Evolutionary conservation across 2,329 filamentous ascomycete species (phyloP).

Genomic region (Aspergillus sergii): DNA sequence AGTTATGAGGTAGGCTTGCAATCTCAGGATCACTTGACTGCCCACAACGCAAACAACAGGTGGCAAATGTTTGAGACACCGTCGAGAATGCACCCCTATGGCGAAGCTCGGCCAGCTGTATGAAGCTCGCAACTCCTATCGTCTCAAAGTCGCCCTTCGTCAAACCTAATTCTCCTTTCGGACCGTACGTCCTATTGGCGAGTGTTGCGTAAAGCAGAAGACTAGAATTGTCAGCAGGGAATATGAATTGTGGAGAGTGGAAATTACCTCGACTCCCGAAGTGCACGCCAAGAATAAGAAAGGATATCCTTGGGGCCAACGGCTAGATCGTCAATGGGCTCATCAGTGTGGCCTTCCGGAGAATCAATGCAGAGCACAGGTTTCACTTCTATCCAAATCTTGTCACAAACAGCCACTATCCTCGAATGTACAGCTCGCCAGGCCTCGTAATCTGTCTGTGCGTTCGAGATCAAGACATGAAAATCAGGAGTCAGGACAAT

Average conservation of each 20-base stretch:
- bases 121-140: slow-evolving; percentile 76
- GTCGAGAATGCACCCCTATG: slow-evolving; percentile 94
- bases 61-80: slow-evolving; percentile 82
- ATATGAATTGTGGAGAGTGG: slow-evolving; percentile 4
- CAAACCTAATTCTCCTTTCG: slow-evolving; percentile 48
- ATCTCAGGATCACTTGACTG: slow-evolving; percentile 52
- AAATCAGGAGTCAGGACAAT: slow-evolving; percentile 51
- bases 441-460: slow-evolving; percentile 15
- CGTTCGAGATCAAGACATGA: slow-evolving; percentile 34
- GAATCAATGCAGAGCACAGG: slow-evolving; percentile 88
- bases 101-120: slow-evolving; percentile 77
- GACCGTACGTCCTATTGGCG: slow-evolving; percentile 55
- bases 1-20: slow-evolving; percentile 59
- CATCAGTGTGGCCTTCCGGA: slow-evolving; percentile 75
- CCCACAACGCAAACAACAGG: slow-evolving; percentile 71
- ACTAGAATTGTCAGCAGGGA: slow-evolving; percentile 50
- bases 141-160: slow-evolving; percentile 61
- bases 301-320: slow-evolving; percentile 81
- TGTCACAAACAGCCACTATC: slow-evolving; percentile 62
- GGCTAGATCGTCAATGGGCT: slow-evolving; percentile 68
- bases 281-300: slow-evolving; percentile 90
- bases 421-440: slow-evolving; percentile 45
- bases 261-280: slow-evolving; percentile 86
- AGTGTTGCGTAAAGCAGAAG: slow-evolving; percentile 69
- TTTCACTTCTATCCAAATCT: slow-evolving; percentile 77